Conservation (phyloP, 768 basidiomycete species). For the Serendipita sp. region DNA sequence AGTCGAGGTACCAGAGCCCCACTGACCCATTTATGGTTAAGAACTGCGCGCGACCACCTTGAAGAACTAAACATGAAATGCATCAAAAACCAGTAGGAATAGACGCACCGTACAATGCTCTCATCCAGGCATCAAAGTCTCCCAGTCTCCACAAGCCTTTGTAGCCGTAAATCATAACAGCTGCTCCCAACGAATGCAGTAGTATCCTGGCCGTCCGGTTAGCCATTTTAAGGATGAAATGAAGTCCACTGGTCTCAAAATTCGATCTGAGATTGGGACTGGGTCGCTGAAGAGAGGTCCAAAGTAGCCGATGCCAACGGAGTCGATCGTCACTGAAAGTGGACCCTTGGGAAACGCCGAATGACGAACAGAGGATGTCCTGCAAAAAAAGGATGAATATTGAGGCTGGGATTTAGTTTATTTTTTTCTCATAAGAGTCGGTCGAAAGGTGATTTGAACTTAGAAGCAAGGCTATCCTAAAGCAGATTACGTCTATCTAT, state of each 20-base stretch:
- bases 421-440: too few species aligned
- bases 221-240: background rate
- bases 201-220: background rate
- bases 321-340: background rate
- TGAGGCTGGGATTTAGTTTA: too few species aligned
- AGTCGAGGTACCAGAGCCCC: background rate
- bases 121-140: background rate
- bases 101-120: background rate
- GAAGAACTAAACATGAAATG: background rate
- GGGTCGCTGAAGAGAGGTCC: background rate
- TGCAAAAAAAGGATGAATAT: too few species aligned
- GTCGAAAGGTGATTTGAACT: too few species aligned
- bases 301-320: background rate
- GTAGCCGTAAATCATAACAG: slow-evolving; percentile 7
- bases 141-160: background rate
- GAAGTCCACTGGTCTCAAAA: too few species aligned
- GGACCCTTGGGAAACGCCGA: too few species aligned
- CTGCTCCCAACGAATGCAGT: background rate
- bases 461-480: too few species aligned
- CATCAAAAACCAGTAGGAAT: background rate
- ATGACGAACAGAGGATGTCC: too few species aligned
- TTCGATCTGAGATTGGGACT: background rate
- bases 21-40: slow-evolving; percentile 63
- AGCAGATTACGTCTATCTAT: background rate
- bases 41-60: slow-evolving; percentile 51